These are phyloP conservation scores for Pyrus pyrifolia DNA, from an alignment of 306 rosid species.

Conservation along the genomic window DNA sequence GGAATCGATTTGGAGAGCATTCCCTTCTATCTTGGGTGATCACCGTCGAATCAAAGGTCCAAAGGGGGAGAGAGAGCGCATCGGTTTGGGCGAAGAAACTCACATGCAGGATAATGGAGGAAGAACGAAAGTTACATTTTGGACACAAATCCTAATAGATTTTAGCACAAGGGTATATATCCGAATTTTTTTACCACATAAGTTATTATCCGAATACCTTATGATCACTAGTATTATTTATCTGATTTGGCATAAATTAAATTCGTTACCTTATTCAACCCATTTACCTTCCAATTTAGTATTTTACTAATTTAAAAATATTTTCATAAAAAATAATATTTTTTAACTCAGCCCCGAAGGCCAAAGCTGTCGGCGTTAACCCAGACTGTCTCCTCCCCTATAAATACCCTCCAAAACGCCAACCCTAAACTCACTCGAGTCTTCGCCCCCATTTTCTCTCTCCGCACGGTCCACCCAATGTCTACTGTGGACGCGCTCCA, in stretches of 20 bases:
- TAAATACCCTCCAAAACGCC: conserved; percentile 15
- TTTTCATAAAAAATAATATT: background rate
- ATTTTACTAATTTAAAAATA: background rate
- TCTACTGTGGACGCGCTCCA: conserved; percentile 23
- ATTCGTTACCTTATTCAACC: background rate
- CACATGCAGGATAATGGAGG: too few species aligned
- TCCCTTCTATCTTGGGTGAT: background rate
- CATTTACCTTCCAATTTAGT: too few species aligned
- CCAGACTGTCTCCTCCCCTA: conserved; percentile 51
- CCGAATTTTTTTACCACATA: too few species aligned
- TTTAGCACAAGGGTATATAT: too few species aligned
- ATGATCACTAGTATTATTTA: too few species aligned
- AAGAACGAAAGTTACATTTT: too few species aligned
- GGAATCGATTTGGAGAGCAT: background rate
- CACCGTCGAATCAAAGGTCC: background rate
- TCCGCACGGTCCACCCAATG: background rate
- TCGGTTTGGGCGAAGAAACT: conserved; percentile 4
- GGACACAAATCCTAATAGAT: too few species aligned
- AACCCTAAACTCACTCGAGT: conserved; percentile 2
- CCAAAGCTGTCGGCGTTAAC: conserved; percentile 45
- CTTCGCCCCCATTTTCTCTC: background rate
- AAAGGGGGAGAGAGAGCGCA: background rate
- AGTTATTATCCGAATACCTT: too few species aligned
- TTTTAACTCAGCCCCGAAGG: background rate
- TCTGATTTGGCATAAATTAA: background rate